Evolutionary conservation across 148 eudicot species (phyloP), one percentile per base, ranked within the genome.

Genomic region (Heliosperma pusillum): DNA sequence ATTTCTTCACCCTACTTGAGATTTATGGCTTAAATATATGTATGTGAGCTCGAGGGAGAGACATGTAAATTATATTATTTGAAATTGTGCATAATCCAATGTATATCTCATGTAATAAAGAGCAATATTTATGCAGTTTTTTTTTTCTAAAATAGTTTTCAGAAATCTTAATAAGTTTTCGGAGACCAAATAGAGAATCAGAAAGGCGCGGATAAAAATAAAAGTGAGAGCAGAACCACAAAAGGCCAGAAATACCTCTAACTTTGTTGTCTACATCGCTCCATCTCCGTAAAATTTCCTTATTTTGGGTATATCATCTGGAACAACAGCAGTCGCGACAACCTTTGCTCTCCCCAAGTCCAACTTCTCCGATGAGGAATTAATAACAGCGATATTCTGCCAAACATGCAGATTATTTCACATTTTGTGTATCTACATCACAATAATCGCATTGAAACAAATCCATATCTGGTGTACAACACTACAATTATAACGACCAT

Each of bases 331-430:
- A 27, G 93, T 90, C 53, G 90, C 85, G 64, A 85, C 91, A 55
- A 91, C 95, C 79, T 75, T 79, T 17, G 97, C 96, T 53, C 98
- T 97, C 65, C 97, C 98, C 79, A n/a, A n/a, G n/a, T n/a, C n/a
- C n/a, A 94, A 82, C 76, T 81, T 88, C 78, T 91, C 96, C 60
- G 98, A 89, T 47, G 90, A 76, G 60, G 91, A 85, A 78, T 85
- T 84, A 45, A 94, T 85, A 22, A 91, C 97, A 71, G 90, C 83
- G 76, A 93, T 82, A 52, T 58, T 58, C 0, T 6, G 24, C 62
- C 8, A n/a, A 58, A 20, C 9, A 20, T 6, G 3, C 21, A n/a
- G 24, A 20, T 2, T n/a, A 58, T 58, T 25, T n/a, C 22, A 5
- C 63, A 3, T 58, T 58, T 58, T 58, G 25, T 58, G n/a, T 58